Base-by-base conservation (phyloP, 1,284 basidiomycete genomes). In the Gymnopus androsaceus region DNA sequence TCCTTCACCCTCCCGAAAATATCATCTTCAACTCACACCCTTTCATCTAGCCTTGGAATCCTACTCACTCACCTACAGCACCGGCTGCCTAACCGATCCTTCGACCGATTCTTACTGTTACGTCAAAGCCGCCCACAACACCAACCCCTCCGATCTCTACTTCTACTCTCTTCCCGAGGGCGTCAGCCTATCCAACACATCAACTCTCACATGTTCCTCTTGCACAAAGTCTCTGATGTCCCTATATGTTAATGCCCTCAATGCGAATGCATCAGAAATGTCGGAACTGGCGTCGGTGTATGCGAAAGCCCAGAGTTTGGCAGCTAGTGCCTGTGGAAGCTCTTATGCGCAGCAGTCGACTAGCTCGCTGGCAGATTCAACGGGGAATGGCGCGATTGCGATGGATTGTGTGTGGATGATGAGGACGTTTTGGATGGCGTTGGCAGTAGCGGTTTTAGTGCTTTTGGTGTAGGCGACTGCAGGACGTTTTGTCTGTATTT, bases 81-180 rank as follows among this genome's bases (percentile, higher is more conserved):
- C 75, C 0, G 85, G 75, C 5, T 91, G 88, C 65, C 72, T 81
- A 25, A 60, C 76, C 3, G 76, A 90, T 67, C 72, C 79, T 6
- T 66, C 70, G 3, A 77, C 81, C 30, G 77, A 83, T 61, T 70
- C 81, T 0, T 92, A 90, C 70, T 92, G 89, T 72, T 91, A 83
- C 71, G 54, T 90, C 54, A 75, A 82, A 57, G 88, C 89, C 27
- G 79, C 80, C 6, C 73, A 68, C 37, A 74, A 73, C 58, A 30
- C 74, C 4, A 80, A 81, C 58, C 79, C 85, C 0, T 76, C 82
- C 8, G 87, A 88, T 66, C 67, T 84, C 14, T 90, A 84, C 72
- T 81, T 83, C 65, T 92, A 88, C 72, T 68, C 75, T 38, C 73
- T 91, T 5, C 83, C 85, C 1, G 76, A 85, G 8, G 86, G 85